A percentile compares a stretch with the other conserved stretches of the same genome.
phyloP scores from a whole-genome alignment of 2,329 filamentous ascomycete genomes.

The Mycosphaerelloides madeirae region DNA sequence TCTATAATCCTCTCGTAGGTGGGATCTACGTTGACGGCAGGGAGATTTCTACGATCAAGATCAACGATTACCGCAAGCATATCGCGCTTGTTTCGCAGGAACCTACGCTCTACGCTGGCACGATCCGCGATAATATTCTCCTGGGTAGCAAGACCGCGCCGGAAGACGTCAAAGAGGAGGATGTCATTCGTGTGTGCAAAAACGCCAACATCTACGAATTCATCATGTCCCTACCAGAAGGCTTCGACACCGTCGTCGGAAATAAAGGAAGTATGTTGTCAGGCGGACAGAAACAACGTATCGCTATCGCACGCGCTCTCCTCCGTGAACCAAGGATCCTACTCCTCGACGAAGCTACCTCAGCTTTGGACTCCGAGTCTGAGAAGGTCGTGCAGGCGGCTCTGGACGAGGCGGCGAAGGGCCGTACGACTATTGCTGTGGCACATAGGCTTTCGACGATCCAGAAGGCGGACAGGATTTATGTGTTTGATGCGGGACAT shows the following conservation, averaged over 20 bases:
- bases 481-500: slow-evolving; percentile 87
- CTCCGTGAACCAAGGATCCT: slow-evolving; percentile 87
- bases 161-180: slow-evolving; percentile 65
- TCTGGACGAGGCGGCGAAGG: slow-evolving; percentile 75
- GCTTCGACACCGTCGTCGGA: slow-evolving; percentile 55
- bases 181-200: slow-evolving; percentile 72
- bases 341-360: slow-evolving; percentile 71
- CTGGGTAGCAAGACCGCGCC: slow-evolving; percentile 59
- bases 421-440: slow-evolving; percentile 73
- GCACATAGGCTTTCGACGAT: slow-evolving; percentile 90
- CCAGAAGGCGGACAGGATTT: slow-evolving; percentile 90
- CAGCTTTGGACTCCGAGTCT: slow-evolving; percentile 64
- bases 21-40: slow-evolving; percentile 76
- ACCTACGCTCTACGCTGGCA: slow-evolving; percentile 89
- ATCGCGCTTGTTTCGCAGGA: slow-evolving; percentile 91
- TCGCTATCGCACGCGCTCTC: slow-evolving; percentile 86
- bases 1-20: slow-evolving; percentile 83
- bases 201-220: slow-evolving; percentile 94
- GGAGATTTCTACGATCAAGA: slow-evolving; percentile 74
- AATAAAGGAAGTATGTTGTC: slow-evolving; percentile 80
- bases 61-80: slow-evolving; percentile 78
- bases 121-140: slow-evolving; percentile 83
- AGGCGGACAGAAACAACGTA: slow-evolving; percentile 90
- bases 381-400: slow-evolving; percentile 79
- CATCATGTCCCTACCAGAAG: slow-evolving; percentile 70